Base-by-base conservation (phyloP, 148 eudicot species). In the Dysphania ambrosioides region DNA sequence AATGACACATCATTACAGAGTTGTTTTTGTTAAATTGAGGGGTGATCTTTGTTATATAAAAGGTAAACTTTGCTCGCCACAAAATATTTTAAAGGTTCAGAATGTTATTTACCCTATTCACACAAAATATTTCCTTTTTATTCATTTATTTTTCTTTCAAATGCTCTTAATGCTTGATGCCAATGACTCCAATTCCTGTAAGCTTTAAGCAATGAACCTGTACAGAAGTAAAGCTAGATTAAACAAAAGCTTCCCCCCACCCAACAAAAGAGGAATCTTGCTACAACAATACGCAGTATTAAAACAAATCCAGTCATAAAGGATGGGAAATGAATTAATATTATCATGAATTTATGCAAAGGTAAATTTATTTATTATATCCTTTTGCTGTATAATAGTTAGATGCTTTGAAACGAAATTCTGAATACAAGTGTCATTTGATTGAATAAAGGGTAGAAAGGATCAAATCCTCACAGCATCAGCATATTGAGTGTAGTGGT, bases 281-380 rank as follows among this genome's bases (percentile, higher is more conserved):
- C 40, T 49, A 34, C 38, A 51, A 23, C 26, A 41, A 9, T 51
- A 8, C 16, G 30, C 27, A 47, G 15, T 47, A 16, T 26, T 30
- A 51, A 18, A 32, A 19, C 29, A 10, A 30, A 9, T 69, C 24
- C 30, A 69, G 19, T 19, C 0, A 27, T 8, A 23, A 31, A 70
- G 19, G 19, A 7, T 34, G 38, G 26, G 66, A 55, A 66, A 66
- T 36, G 23, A 55, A 8, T 8, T 21, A 66, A 10, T 49, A 23
- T 24, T 40, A 1, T 40, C 34, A 51, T 0, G 78, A 75, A 75
- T 66, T 35, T 66, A 75, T 75, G 72, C 72, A 55, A 66, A 75
- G 74, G 44, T 49, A 24, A 49, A 66, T 35, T 66, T 35, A 12
- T 66, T 75, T 66, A 75, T 4, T 1, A 75, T 66, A 75, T 75